Evolutionary conservation across 1,139 yeast species (phyloP), one percentile per base, ranked within the genome.

Genomic region (Debaryomyces coudertii): DNA sequence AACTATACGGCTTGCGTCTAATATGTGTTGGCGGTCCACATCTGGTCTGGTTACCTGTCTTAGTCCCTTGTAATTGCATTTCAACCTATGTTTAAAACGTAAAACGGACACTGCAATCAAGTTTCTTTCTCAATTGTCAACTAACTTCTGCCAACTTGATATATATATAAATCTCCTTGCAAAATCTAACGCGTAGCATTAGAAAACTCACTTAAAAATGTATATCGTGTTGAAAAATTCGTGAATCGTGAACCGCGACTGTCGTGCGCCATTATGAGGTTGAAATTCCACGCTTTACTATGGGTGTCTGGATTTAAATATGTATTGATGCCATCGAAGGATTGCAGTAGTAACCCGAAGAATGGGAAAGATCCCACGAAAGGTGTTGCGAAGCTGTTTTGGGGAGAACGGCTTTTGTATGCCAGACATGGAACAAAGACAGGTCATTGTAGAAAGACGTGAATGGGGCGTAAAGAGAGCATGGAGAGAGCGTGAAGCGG

Each of bases 21-120:
- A 62, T 54, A 54, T 64, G 67, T 48, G 63, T 59, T 44, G 82
- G 82, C 12, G 82, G 82, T 3, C 83, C 83, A 52, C 69, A 70
- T 52, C 61, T 44, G 36, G 42, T 14, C 9, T 28, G 27, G 22
- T n/a, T 28, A 28, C 41, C 34, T 28, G 41, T 33, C 33, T 36
- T 40, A 15, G 37, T 27, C 30, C 36, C 29, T 36, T 36, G 34
- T 34, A 34, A 23, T 41, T 41, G 36, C 44, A 27, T 33, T 41
- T 34, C 29, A 41, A 23, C 37, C 30, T 40, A 18, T 15, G 40
- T 33, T 40, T 23, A 40, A 40, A 40, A 31, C 23, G 36, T 31
- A 30, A 14, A 22, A 31, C 37, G 12, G 24, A 33, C 43, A 33
- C 37, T 40, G 36, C 14, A 33, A 34, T 34, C 37, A 33, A 35